Base-by-base conservation (phyloP, 2,329 filamentous ascomycete species). In the Trichoderma gracile region DNA sequence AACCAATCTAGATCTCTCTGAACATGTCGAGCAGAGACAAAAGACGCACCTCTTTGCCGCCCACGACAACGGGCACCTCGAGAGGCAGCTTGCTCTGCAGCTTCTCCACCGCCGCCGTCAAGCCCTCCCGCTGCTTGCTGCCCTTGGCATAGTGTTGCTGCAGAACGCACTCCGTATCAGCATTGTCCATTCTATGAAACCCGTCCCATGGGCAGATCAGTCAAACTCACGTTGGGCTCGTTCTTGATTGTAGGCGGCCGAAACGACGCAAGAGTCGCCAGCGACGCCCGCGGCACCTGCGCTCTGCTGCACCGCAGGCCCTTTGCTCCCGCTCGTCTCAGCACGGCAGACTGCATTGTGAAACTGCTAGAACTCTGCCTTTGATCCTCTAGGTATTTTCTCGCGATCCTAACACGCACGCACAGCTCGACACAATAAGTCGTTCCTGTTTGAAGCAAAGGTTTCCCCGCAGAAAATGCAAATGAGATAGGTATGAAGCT, bases 131-230 rank as follows among this genome's bases (percentile, higher is more conserved):
- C 74, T 97, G 91, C 25, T 87, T 78, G 1, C 93, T 95, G 66
- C 89, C 92, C 77, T 95, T 95, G 68, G 84, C 83, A 76, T 97
- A 99, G 78, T 94, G 90, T 81, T 96, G 90, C 93, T 97, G 71
- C 15, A 27, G n/a, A 1, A 2, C 10, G 12, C 12, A 4, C 42
- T 23, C 23, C n/a, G 19, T 3, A 17, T 60, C 30, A 60, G 57
- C 47, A 43, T 52, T 43, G 1, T 10, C 33, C 38, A 8, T 21
- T 9, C 17, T 5, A 10, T 27, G 2, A n/a, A 17, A 5, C 2
- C 15, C 2, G 21, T 25, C 25, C 7, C 8, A 1, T n/a, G 19
- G 21, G 7, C 30, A 40, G 30, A 1, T 10, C 3, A 38, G 3
- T 3, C 12, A 14, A 12, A 83, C 91, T 77, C 78, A 97, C 93